Evolutionary conservation across 495 filamentous ascomycete genomes (phyloP).

Genomic region (Xylaria bambusicola): DNA sequence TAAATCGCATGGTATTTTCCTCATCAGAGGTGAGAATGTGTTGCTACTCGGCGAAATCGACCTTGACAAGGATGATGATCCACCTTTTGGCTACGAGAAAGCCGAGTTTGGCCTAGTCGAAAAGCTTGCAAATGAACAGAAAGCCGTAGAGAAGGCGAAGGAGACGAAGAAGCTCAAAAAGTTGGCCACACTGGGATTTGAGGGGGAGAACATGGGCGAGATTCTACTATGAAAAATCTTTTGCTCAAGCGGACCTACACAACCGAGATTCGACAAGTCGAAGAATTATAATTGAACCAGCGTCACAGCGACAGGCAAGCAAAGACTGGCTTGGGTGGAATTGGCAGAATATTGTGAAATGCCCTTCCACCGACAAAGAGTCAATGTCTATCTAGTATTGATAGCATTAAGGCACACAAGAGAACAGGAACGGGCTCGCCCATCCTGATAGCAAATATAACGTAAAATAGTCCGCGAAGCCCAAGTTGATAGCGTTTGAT

Average conservation of each 20-base stretch:
- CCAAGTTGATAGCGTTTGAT: neutral
- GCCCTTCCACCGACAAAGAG: constrained; percentile 37
- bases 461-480: neutral
- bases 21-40: constrained; percentile 94
- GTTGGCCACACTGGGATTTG: constrained; percentile 77
- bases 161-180: constrained; percentile 72
- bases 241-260: neutral
- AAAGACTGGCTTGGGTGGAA: constrained; percentile 7
- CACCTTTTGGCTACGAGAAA: constrained; percentile 67
- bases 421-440: neutral
- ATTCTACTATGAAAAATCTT: constrained; percentile 59
- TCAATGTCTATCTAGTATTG: neutral
- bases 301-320: neutral
- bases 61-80: constrained; percentile 88
- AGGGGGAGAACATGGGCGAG: constrained; percentile 81
- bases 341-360: constrained; percentile 81
- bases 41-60: constrained; percentile 92
- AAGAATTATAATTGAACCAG: constrained; percentile 5
- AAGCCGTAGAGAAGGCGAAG: constrained; percentile 63
- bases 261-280: neutral
- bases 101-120: constrained; percentile 71
- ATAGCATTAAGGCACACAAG: neutral
- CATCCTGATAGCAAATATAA: neutral
- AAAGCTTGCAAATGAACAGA: constrained; percentile 68
- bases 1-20: constrained; percentile 76